Base-by-base conservation (phyloP, 345 rosid genomes). In the Lepidium aucheri region DNA sequence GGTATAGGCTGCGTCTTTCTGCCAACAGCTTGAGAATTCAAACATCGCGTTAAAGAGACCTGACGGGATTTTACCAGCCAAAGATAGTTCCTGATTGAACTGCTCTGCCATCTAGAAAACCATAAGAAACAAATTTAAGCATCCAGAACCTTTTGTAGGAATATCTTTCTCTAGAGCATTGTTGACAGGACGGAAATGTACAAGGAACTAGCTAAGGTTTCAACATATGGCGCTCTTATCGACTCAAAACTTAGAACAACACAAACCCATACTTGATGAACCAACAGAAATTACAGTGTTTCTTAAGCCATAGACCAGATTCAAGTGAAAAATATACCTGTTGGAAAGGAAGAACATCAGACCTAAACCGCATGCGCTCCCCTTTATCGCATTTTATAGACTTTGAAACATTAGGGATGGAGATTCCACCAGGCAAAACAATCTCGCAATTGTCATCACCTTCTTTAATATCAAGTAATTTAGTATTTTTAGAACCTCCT, bases 381-480 rank as follows among this genome's bases (percentile, higher is more conserved):
- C 98, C 98, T 79, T 89, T 92, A 68, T 89, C 98, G 40, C 99
- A 94, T 74, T 90, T 88, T 24, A 94, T 86, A 17, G 89, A 86
- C 73, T 83, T 88, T 7, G 99, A 76, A 24, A 94, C 97, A 26
- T 85, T 78, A 7, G 85, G 83, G 3, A 94, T 82, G 1, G 84
- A 78, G 75, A 90, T 79, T 41, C 97, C 98, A 63, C 95, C 98
- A 0, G 97, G 96, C 24, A 93, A 77, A 60, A 83, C 77, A 74
- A 90, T 80, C 67, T 93, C 90, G 12, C 68, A 77, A 11, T 78
- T 79, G 3, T 72, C 85, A 16, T 69, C 85, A 20, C 59, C 84
- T 38, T 85, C 84, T 69, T 78, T 83, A 65, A 93, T 80, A 72
- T 90, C 90, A 44, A 93, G 89, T 41, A 93, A 80, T 9, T 81